Base-by-base conservation (phyloP, 495 filamentous ascomycete species). In the Penicillium daleae region DNA sequence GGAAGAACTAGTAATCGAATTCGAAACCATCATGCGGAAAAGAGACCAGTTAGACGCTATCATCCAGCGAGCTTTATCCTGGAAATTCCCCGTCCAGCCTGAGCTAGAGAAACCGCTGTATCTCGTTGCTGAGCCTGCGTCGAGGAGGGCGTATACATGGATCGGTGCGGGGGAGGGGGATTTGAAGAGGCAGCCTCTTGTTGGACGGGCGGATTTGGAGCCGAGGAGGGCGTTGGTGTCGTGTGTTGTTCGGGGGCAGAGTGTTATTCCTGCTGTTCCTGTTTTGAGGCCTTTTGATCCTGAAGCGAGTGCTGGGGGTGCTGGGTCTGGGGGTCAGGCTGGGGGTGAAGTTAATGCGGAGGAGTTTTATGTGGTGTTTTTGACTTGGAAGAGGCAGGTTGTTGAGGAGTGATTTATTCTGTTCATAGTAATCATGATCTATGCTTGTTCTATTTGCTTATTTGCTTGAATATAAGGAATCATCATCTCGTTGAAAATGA, bases 21-120 rank as follows among this genome's bases (percentile, higher is more conserved):
- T 52, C 6, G 49, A 52, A 13, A 52, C 49, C 4, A 22, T 52
- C 13, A 52, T 52, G 49, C 49, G 49, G 15, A 52, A 52, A n/a
- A 7, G 49, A n/a, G 49, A 52, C 17, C 49, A 52, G 17, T 6
- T 52, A 3, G 49, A 52, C 15, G 29, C 15, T 17, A 52, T 52
- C 2, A 52, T 52, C 27, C 26, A 52, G 15, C 49, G 24, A 10
- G 49, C 49, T 1, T n/a, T 52, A 12, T 9, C 0, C 0, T 52
- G 49, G 49, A 29, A 52, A 29, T 52, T 52, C 24, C 49, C 49
- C 6, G 19, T 52, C 5, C 49, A 32, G 13, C 15, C 27, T 3
- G 29, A 32, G 49, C 15, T 19, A 1, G 29, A 32, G 49, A 32
- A 52, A n/a, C 9, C 2, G 13, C 0, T 52, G 15, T 52, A 52